Base-by-base conservation (phyloP, 306 rosid species). In the Cucurbita maxima region DNA sequence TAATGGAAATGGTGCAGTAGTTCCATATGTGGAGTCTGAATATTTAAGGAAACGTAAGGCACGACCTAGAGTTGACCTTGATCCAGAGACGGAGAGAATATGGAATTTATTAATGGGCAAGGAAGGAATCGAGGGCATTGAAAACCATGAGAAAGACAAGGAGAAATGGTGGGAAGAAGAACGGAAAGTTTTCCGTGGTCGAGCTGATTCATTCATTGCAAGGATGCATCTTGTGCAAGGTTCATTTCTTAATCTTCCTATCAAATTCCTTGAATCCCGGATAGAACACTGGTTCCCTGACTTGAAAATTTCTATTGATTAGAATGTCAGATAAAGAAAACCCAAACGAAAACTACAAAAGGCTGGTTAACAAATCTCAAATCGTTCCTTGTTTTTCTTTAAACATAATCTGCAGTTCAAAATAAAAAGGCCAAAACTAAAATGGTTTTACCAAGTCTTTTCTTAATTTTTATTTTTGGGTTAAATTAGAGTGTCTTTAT, bases 211-310 rank as follows among this genome's bases (percentile, higher is more conserved):
- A 71, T 91, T 91, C 82, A 89, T 91, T 82, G 99, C 97, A 13
- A 85, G 95, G 63, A 94, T 91, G 99, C 99, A 94, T 80, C 97
- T 94, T 63, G 93, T 94, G 76, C 99, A 89, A 94, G 99, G 99
- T 94, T 86, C 55, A 64, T 15, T 43, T 59, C 81, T 81, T 66
- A 54, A 71, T 5, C 77, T 78, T 69, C 50, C 56, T 45, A 45
- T 45, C 38, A 67, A 45, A 63, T 40, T 63, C 52, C 51, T 45
- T 45, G n/a, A 20, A 67, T 67, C 55, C 38, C 3, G 20, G 71
- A 63, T 13, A 34, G 16, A 2, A 41, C 71, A 18, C 36, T 41
- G 47, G 34, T 63, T 40, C 41, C 9, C 14, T 63, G 4, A 63
- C 52, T 41, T 40, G 52, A 63, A 63, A 41, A 41, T 63, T 63